A percentile compares a stretch with the other conserved stretches of the same genome.
Conservation (phyloP, 2,329 filamentous ascomycete genomes). For the Aquanectria penicillioides region DNA sequence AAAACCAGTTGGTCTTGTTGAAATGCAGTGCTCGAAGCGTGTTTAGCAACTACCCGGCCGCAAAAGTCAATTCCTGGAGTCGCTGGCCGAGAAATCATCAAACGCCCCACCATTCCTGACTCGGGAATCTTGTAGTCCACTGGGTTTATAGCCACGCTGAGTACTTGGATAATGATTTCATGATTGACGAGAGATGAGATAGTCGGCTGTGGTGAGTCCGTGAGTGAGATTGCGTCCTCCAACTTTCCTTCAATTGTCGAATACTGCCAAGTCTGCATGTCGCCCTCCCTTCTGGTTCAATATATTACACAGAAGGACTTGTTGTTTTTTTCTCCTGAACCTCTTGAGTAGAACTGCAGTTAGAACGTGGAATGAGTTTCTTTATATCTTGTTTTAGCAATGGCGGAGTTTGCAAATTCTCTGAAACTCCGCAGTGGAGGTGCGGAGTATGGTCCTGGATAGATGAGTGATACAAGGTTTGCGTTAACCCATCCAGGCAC, state of each 20-base stretch:
- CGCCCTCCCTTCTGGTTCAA: too few relatives aligned
- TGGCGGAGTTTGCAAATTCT: too few relatives aligned
- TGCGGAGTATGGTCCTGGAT: too few relatives aligned
- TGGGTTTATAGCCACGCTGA: constrained; percentile 51
- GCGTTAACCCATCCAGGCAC: too few relatives aligned
- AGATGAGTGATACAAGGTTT: too few relatives aligned
- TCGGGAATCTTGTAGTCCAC: constrained; percentile 54
- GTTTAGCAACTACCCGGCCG: constrained; percentile 51
- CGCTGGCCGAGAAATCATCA: constrained; percentile 40
- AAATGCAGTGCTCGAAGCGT: constrained; percentile 6
- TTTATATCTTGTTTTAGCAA: too few relatives aligned
- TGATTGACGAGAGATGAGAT: constrained; percentile 17
- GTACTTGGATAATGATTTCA: constrained; percentile 50
- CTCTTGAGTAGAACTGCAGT: too few relatives aligned
- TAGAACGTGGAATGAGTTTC: too few relatives aligned
- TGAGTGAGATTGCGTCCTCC: neutral
- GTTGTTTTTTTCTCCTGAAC: too few relatives aligned
- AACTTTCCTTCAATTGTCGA: neutral
- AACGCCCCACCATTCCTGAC: constrained; percentile 44
- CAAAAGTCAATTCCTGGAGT: constrained; percentile 57
- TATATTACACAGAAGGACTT: too few relatives aligned
- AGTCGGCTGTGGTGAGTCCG: neutral
- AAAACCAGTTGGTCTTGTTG: constrained; percentile 7
- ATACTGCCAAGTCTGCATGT: constrained; percentile 12
- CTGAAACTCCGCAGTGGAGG: too few relatives aligned